These are phyloP conservation scores for Calycina marina DNA, from an alignment of 2,329 filamentous ascomycete genomes.

Conservation along the genomic window DNA sequence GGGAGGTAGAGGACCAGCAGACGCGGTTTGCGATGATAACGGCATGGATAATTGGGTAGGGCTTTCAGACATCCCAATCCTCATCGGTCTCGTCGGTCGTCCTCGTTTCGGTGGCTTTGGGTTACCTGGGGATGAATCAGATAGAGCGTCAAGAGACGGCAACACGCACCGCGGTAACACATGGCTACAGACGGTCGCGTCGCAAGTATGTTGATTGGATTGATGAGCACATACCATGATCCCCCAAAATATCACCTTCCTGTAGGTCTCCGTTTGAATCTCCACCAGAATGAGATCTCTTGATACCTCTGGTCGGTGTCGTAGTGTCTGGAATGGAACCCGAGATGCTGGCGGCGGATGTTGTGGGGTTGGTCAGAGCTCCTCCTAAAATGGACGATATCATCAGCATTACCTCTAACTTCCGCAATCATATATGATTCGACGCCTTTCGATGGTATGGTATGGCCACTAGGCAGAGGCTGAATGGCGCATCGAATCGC, in stretches of 20 bases:
- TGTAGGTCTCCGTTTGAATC: conserved; percentile 38
- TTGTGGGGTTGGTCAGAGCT: conserved; percentile 20
- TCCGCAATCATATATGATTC: conserved; percentile 14
- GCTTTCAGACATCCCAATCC: conserved; percentile 37
- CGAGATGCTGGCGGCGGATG: conserved; percentile 34
- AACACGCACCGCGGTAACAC: conserved; percentile 16
- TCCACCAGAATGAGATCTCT: conserved; percentile 61
- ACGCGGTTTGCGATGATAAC: conserved; percentile 23
- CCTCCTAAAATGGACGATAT: conserved; percentile 14
- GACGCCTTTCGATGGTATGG: too few relatives aligned
- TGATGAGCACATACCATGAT: conserved; percentile 53
- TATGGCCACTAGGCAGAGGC: too few relatives aligned
- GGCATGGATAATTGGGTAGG: conserved; percentile 37
- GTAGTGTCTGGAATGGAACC: too few relatives aligned
- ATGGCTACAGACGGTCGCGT: conserved; percentile 14
- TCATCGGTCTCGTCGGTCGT: conserved; percentile 20
- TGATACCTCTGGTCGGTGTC: conserved; percentile 60
- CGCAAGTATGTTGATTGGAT: conserved; percentile 5
- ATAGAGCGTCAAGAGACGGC: conserved; percentile 7
- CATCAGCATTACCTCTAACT: conserved; percentile 5
- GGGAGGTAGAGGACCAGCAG: conserved; percentile 34
- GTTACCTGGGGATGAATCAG: conserved; percentile 25
- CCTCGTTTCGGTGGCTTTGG: conserved; percentile 26
- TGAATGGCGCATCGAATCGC: too few relatives aligned
- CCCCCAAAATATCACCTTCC: conserved; percentile 41